These are phyloP conservation scores for Nematodospora anomalae DNA, from an alignment of 1,139 yeast species.

Conservation along the genomic window DNA sequence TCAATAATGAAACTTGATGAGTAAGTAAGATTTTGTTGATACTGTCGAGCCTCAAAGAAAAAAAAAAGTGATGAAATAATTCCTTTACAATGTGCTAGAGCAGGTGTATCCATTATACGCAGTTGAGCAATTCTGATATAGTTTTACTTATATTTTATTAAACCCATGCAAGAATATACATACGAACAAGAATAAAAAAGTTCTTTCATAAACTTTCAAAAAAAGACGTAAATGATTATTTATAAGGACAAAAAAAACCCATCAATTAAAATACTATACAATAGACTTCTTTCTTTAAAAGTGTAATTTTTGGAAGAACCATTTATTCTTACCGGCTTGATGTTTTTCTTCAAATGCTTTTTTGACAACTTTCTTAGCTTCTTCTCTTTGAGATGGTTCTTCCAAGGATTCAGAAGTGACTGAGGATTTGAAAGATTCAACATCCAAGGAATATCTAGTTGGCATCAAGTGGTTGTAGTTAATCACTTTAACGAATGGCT, in stretches of 20 bases:
- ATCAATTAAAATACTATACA: background rate
- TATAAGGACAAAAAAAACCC: background rate
- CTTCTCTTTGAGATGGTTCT: constrained; percentile 99
- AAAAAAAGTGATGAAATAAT: too few species aligned
- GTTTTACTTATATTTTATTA: constrained; percentile 27
- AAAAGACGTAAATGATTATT: background rate
- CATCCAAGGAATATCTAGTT: constrained; percentile 98
- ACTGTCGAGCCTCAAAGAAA: too few species aligned
- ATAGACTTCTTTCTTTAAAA: constrained; percentile 53
- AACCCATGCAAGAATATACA: constrained; percentile 35
- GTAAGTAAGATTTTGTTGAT: too few species aligned
- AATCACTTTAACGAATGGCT: constrained; percentile 98
- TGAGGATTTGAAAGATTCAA: constrained; percentile 89
- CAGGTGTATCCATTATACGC: too few species aligned
- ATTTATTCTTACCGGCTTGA: constrained; percentile 99
- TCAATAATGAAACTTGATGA: too few species aligned
- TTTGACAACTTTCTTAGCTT: constrained; percentile 98
- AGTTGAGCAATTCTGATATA: background rate
- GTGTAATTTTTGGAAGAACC: constrained; percentile 99
- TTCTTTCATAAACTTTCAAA: background rate
- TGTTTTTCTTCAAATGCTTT: constrained; percentile 99
- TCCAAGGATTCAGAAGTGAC: constrained; percentile 92
- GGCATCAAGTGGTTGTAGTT: constrained; percentile 99
- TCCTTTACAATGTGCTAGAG: too few species aligned
- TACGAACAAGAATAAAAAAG: background rate